phyloP scores from a whole-genome alignment of 176 grass and related monocot genomes.

The Musa troglodytarum region DNA sequence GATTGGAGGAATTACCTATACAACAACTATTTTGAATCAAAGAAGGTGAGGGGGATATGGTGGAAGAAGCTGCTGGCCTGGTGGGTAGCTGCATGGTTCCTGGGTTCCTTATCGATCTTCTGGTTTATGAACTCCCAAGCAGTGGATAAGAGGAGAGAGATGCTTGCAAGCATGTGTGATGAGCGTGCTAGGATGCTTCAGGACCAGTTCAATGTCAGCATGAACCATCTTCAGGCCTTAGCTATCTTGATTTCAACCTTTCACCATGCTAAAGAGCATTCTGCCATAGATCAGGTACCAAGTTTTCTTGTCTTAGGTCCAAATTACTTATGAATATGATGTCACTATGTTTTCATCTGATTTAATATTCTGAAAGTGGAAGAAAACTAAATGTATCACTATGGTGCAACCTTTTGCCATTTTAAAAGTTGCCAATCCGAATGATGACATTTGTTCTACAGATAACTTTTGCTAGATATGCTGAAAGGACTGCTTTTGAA shows the following conservation, averaged over 20 bases:
- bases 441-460: slow-evolving; percentile 21
- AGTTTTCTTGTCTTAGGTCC: background rate
- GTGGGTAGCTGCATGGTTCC: slow-evolving; percentile 32
- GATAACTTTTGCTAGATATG: slow-evolving; percentile 85
- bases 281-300: slow-evolving; percentile 89
- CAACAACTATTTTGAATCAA: slow-evolving; percentile 37
- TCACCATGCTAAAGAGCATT: slow-evolving; percentile 71
- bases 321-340: no score
- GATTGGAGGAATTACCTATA: slow-evolving; percentile 40
- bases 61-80: slow-evolving; percentile 31
- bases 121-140: slow-evolving; percentile 23
- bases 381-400: no score
- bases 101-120: slow-evolving; percentile 22
- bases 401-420: no score
- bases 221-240: slow-evolving; percentile 95
- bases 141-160: slow-evolving; percentile 51
- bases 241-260: slow-evolving; percentile 91
- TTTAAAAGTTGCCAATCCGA: background rate
- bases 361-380: background rate
- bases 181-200: slow-evolving; percentile 93
- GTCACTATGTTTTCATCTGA: background rate
- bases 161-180: slow-evolving; percentile 83
- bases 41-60: slow-evolving; percentile 24
- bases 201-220: slow-evolving; percentile 98
- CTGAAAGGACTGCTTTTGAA: slow-evolving; percentile 96